Evolutionary conservation across 1,284 basidiomycete genomes (phyloP).

Genomic region (Ceratobasidium sp.): DNA sequence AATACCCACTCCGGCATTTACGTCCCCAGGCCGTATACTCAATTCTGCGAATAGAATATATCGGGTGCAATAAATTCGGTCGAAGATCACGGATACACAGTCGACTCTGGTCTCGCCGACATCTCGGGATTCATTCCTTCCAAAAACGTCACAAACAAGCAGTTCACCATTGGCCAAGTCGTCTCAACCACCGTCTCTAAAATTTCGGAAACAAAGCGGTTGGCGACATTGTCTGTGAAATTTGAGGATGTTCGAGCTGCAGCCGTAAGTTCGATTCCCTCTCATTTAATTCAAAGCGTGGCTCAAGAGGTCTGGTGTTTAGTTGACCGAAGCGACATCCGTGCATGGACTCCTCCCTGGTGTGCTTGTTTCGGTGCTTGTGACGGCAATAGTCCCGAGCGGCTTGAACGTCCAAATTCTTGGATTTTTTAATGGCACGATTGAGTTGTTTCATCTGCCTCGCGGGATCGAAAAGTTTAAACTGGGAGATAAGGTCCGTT

Average conservation of each 20-base stretch:
- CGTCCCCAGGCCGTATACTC: conserved; percentile 79
- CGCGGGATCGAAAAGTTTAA: conserved; percentile 68
- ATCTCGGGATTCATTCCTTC: conserved; percentile 84
- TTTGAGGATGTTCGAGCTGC: conserved; percentile 63
- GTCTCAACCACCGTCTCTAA: conserved; percentile 74
- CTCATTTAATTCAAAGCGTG: no score
- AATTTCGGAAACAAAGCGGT: conserved; percentile 77
- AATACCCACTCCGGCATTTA: conserved; percentile 87
- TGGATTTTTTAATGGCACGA: conserved; percentile 94
- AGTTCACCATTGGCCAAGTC: conserved; percentile 75
- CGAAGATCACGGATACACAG: conserved; percentile 95
- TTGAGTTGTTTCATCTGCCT: conserved; percentile 86
- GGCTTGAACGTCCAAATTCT: conserved; percentile 93
- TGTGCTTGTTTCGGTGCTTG: conserved; percentile 83
- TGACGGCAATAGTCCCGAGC: conserved; percentile 82
- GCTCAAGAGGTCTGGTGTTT: conserved; percentile 9
- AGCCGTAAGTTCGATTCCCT: conserved; percentile 61
- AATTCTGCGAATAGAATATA: conserved; percentile 55
- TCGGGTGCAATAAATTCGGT: conserved; percentile 84
- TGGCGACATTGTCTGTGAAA: conserved; percentile 73
- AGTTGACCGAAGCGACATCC: conserved; percentile 81
- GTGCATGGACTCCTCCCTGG: conserved; percentile 90
- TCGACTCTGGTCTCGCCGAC: conserved; percentile 85
- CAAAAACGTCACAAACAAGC: conserved; percentile 63
- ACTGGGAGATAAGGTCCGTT: conserved; percentile 79